Evolutionary conservation across 2,329 filamentous ascomycete genomes (phyloP), one percentile per base, ranked within the genome.

Genomic region (Pseudocercospora crystallina): DNA sequence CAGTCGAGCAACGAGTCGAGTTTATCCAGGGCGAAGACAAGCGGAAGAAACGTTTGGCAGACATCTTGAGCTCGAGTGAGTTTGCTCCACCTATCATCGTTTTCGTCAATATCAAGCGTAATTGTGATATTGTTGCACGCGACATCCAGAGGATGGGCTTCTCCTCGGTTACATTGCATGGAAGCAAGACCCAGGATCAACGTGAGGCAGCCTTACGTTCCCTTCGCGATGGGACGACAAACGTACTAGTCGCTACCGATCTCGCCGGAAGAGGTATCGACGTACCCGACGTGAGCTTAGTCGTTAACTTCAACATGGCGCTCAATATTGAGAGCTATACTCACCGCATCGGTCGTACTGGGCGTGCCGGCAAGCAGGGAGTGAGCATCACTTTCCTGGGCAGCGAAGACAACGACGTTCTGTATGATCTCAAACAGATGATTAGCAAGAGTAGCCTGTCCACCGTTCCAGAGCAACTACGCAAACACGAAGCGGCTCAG

Each of bases 261-360:
- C 77, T 99, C 50, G 94, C 94, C 1, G 94, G 92, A 57, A 85
- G 94, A 77, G 94, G 94, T 89, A 96, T 99, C 70, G 94, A 99
- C 72, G 91, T 99, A 3, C 85, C 88, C 0, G 94, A 97, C 66
- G 94, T 99, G 35, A 89, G 83, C 56, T 80, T 99, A 53, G 94
- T 99, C 50, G 81, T 99, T 69, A 99, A 99, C 76, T 99, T 97
- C 82, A 99, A 97, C 78, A 97, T 99, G 94, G 87, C 94, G 0
- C 84, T 76, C 10, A 90, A 79, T 61, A 97, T 99, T 61, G 94
- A 99, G 74, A 87, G 83, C 66, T 99, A 99, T 70, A 97, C 92
- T 2, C 94, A 99, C 78, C 86, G 94, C 75, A 87, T 99, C 65
- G 94, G 94, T 71, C 87, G 94, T 75, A 99, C 94, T 1, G 94